Conservation (phyloP, 257 asterid species). For the Nicotiana knightiana region DNA sequence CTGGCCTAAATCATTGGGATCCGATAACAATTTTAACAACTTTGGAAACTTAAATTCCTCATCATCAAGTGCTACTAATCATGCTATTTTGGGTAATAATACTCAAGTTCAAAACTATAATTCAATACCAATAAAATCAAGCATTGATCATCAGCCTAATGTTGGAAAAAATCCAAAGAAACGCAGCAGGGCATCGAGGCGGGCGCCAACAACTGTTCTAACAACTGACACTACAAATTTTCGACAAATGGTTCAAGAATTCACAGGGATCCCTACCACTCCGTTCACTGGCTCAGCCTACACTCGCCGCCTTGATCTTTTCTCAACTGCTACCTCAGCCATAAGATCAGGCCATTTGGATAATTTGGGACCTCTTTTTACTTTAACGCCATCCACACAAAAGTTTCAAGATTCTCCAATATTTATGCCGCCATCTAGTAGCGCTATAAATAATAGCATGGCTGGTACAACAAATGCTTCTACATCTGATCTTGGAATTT, state of each 20-base stretch:
- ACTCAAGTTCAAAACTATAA: not conserved
- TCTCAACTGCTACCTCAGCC: slow-evolving; percentile 21
- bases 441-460: slow-evolving; percentile 19
- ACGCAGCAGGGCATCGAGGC: slow-evolving; percentile 19
- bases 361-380: slow-evolving; percentile 32
- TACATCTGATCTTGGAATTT: not conserved
- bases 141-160: not conserved
- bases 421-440: not conserved
- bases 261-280: slow-evolving; percentile 19
- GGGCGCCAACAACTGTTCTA: slow-evolving; percentile 20
- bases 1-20: not conserved
- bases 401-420: slow-evolving; percentile 16
- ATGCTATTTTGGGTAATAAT: not conserved
- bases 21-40: slow-evolving; percentile 1
- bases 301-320: slow-evolving; percentile 14
- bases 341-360: slow-evolving; percentile 35
- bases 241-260: slow-evolving; percentile 24
- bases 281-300: slow-evolving; percentile 13
- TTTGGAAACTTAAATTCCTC: not conserved
- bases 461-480: slow-evolving; percentile 25
- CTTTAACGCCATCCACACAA: slow-evolving; percentile 45
- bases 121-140: not conserved
- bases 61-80: not conserved
- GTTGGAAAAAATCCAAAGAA: slow-evolving; percentile 13
- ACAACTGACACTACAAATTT: slow-evolving; percentile 19